Percentiles rank a stretch among this genome's conserved stretches.
These are phyloP conservation scores for Metschnikowia gruessii DNA, from an alignment of 805 yeast species.

Conservation along the genomic window DNA sequence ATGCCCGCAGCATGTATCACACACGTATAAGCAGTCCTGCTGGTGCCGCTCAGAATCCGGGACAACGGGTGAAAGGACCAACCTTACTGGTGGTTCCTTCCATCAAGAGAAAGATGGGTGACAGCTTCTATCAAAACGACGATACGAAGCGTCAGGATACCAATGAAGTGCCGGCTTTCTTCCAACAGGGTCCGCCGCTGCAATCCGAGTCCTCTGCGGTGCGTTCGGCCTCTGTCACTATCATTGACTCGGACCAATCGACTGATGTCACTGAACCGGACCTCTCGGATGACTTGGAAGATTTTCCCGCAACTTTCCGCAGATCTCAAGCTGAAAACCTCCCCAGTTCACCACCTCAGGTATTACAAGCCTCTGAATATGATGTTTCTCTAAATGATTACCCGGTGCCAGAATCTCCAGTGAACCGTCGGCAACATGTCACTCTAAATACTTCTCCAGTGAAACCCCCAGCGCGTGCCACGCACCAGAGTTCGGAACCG, in stretches of 20 bases:
- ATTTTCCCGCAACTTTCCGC: not conserved
- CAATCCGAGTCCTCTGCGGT: constrained; percentile 1
- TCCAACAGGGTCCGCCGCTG: not conserved
- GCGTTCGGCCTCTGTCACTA: not conserved
- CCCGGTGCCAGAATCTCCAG: constrained; percentile 31
- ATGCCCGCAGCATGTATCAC: constrained; percentile 46
- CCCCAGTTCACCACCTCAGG: constrained; percentile 42
- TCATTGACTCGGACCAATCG: constrained; percentile 3
- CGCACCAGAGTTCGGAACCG: constrained; percentile 33
- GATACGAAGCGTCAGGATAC: constrained; percentile 36
- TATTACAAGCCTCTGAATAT: constrained; percentile 31
- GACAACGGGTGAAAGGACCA: constrained; percentile 20
- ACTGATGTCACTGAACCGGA: constrained; percentile 13
- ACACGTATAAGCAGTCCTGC: constrained; percentile 25
- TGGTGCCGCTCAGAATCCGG: constrained; percentile 5
- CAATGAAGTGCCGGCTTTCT: constrained; percentile 14
- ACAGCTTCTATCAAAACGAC: constrained; percentile 41
- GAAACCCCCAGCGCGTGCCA: not conserved
- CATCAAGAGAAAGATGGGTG: constrained; percentile 43
- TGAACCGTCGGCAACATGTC: constrained; percentile 5
- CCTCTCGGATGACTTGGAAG: constrained; percentile 1
- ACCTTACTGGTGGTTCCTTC: constrained; percentile 27
- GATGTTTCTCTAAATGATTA: constrained; percentile 27
- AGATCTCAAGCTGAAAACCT: constrained; percentile 6
- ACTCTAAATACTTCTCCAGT: constrained; percentile 16